Conservation (phyloP, 495 filamentous ascomycete genomes). For the Penicillium atrosanguineum region DNA sequence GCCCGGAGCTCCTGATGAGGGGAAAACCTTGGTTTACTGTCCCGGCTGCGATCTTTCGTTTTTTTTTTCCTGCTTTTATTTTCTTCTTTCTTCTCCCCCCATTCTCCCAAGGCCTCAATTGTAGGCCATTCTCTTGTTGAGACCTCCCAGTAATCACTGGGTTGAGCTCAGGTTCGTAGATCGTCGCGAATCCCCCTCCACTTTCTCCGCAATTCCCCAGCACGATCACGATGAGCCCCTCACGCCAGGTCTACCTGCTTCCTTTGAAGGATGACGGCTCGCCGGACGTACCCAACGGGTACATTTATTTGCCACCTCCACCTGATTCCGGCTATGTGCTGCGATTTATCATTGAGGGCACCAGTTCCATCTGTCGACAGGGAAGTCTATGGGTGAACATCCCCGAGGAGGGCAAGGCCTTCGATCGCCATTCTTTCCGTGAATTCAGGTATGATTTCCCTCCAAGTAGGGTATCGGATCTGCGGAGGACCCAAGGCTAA, state of each 20-base stretch:
- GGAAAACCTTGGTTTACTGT: not conserved
- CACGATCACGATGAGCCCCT: conserved; percentile 26
- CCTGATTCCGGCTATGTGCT: conserved; percentile 68
- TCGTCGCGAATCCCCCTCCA: not conserved
- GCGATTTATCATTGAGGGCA: conserved; percentile 92
- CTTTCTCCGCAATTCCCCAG: not conserved
- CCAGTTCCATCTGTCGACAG: conserved; percentile 89
- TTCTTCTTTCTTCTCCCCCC: conserved; percentile 4
- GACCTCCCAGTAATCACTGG: conserved; percentile 4
- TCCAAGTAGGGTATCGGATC: not conserved
- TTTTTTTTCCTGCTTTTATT: not conserved
- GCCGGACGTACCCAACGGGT: conserved; percentile 83
- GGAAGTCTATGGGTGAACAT: conserved; percentile 97
- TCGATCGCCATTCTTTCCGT: conserved; percentile 72
- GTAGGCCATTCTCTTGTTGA: conserved; percentile 16
- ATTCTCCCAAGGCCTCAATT: conserved; percentile 3
- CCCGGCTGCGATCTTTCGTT: not conserved
- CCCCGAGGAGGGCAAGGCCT: conserved; percentile 69
- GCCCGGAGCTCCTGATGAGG: conserved; percentile 6
- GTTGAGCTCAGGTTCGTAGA: not conserved
- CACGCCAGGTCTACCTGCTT: conserved; percentile 71
- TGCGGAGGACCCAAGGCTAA: conserved; percentile 19
- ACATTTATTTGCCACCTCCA: conserved; percentile 85
- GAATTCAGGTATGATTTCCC: conserved; percentile 69
- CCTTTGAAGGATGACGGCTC: conserved; percentile 89